Base-by-base conservation (phyloP, 2,329 filamentous ascomycete genomes). In the Phialocephala sp. region DNA sequence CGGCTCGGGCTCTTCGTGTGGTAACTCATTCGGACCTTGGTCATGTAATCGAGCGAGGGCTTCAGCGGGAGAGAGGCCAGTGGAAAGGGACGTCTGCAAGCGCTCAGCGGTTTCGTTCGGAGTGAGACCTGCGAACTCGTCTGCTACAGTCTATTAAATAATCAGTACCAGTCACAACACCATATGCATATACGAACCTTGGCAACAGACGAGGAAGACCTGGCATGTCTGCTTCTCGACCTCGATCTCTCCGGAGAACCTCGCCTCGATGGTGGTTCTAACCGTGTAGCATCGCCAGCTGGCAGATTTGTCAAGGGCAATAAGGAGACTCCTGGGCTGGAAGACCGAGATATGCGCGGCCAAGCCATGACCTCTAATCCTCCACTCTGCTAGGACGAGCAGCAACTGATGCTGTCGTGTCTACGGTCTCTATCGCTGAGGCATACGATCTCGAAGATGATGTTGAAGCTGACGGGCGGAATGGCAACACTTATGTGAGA, bases 21-120 rank as follows among this genome's bases (percentile, higher is more conserved):
- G 93, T 43, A 99, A 90, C 79, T 99, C 95, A 79, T 99, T 99
- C 35, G 91, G 89, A 37, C 95, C 95, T 81, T 95, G 88, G 69
- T 91, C 87, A 75, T 90, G 86, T 67, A 97, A 84, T 75, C 94
- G 88, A 63, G 90, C 86, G 66, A 93, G 84, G 41, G 94, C 95
- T 79, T 97, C 93, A 54, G 88, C 86, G 0, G 92, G 89, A 5
- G 92, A 88, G 15, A 99, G 85, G 60, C 95, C 95, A 74, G 92
- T 86, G 15, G 85, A 88, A 32, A 97, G 82, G n/a, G 94, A 97
- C 4, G 94, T 96, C 69, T 89, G 85, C 62, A 98, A 82, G 70
- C 87, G 88, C 62, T 89, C 84, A 54, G 93, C 93, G 12, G 91
- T 90, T 79, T 97, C 91, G 75, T 89, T 84, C 22, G 90, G 85